Conservation (phyloP, 2,329 filamentous ascomycete genomes). For the Trichoderma semiorbis region DNA sequence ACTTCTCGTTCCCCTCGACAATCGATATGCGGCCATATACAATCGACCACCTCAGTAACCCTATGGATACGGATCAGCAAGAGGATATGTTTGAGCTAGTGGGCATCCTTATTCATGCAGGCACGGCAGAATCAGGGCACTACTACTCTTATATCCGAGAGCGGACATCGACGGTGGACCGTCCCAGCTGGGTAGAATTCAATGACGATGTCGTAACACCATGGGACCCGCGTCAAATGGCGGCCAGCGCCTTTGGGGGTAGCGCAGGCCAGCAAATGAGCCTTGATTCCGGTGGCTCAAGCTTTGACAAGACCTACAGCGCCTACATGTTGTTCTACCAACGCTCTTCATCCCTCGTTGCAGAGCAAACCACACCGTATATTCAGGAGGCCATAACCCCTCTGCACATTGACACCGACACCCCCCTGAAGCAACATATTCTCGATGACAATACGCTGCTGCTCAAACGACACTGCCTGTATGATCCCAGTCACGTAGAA, state of each 20-base stretch:
- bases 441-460: conserved; percentile 68
- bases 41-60: conserved; percentile 73
- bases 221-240: conserved; percentile 73
- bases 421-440: conserved; percentile 56
- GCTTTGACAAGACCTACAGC: conserved; percentile 71
- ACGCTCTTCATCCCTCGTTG: conserved; percentile 62
- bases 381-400: conserved; percentile 30
- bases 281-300: conserved; percentile 43
- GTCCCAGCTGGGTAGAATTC: conserved; percentile 77
- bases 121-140: conserved; percentile 89
- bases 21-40: conserved; percentile 91
- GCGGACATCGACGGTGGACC: conserved; percentile 53
- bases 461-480: conserved; percentile 74
- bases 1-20: conserved; percentile 78
- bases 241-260: conserved; percentile 77
- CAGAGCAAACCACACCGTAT: conserved; percentile 41
- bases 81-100: conserved; percentile 88
- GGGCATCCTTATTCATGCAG: conserved; percentile 90
- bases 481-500: conserved; percentile 65
- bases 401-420: conserved; percentile 44
- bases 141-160: conserved; percentile 96
- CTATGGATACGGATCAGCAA: conserved; percentile 43
- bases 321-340: conserved; percentile 99
- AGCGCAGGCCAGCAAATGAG: conserved; percentile 48
- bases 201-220: conserved; percentile 80